Evolutionary conservation across 352 stramenopile genomes (phyloP).

Genomic region (Pythium aquatile): DNA sequence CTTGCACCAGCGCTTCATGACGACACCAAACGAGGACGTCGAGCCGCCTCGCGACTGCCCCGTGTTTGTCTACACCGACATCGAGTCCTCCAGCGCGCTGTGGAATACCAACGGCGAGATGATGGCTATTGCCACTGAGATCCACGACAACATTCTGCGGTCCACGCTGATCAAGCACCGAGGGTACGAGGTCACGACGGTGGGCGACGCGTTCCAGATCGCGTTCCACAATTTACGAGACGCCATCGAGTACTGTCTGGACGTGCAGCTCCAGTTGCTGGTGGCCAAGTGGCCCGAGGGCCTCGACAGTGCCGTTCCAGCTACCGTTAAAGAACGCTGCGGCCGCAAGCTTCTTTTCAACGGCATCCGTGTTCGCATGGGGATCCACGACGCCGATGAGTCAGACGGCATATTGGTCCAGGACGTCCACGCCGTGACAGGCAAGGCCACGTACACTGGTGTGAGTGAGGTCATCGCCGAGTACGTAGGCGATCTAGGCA

Average conservation of each 20-base stretch:
- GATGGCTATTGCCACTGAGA: conserved; percentile 27
- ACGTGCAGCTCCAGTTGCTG: conserved; percentile 28
- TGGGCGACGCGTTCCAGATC: conserved; percentile 66
- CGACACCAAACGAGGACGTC: conserved; percentile 1
- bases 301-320: conserved; percentile 47
- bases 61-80: conserved; percentile 37
- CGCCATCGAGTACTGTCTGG: conserved; percentile 38
- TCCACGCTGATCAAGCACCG: conserved; percentile 37
- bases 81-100: conserved; percentile 18
- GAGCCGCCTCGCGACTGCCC: conserved; percentile 17
- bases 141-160: conserved; percentile 37
- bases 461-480: too few species aligned
- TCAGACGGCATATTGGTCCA: too few species aligned
- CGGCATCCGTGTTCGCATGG: too few species aligned
- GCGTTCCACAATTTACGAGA: conserved; percentile 68
- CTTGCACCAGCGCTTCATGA: background rate
- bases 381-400: too few species aligned
- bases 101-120: conserved; percentile 31
- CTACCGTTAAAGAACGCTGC: conserved; percentile 21
- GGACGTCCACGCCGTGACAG: too few species aligned
- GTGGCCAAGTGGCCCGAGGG: conserved; percentile 57
- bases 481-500: too few species aligned
- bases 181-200: conserved; percentile 77
- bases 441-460: too few species aligned
- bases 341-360: too few species aligned